Conservation (phyloP, 2,329 filamentous ascomycete species). For the Fusarium haematococcum region DNA sequence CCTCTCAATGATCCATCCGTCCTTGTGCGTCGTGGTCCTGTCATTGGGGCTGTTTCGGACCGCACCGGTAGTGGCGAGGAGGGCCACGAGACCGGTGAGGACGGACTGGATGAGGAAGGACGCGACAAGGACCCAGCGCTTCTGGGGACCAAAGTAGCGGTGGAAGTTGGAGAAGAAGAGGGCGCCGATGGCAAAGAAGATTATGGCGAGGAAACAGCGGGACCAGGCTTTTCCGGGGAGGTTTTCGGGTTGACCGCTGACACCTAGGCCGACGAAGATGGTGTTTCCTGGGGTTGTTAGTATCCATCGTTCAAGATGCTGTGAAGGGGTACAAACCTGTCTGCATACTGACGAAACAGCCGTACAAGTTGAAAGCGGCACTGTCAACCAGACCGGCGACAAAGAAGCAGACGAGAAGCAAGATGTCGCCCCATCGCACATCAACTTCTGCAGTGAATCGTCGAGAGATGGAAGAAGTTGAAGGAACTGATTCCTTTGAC, state of each 20-base stretch:
- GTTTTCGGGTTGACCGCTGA: slow-evolving; percentile 43
- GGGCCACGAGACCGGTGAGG: slow-evolving; percentile 40
- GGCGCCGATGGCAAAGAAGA: slow-evolving; percentile 40
- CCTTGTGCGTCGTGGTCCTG: slow-evolving; percentile 19
- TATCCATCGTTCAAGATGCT: background rate
- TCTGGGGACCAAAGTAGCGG: slow-evolving; percentile 42
- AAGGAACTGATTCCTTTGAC: slow-evolving; percentile 16
- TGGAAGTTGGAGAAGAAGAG: slow-evolving; percentile 46
- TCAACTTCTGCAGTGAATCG: slow-evolving; percentile 38
- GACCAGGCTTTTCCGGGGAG: slow-evolving; percentile 43
- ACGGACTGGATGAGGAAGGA: slow-evolving; percentile 40
- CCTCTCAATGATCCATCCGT: slow-evolving; percentile 38
- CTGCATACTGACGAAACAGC: slow-evolving; percentile 47
- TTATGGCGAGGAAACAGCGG: slow-evolving; percentile 44
- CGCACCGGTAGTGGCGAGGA: slow-evolving; percentile 41
- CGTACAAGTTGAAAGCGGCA: slow-evolving; percentile 45
- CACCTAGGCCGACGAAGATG: slow-evolving; percentile 43
- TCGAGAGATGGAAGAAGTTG: background rate
- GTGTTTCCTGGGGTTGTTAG: slow-evolving; percentile 39
- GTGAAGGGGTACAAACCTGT: slow-evolving; percentile 31
- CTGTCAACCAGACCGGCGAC: slow-evolving; percentile 44
- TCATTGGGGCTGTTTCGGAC: slow-evolving; percentile 37
- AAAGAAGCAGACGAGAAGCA: slow-evolving; percentile 42
- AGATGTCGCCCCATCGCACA: slow-evolving; percentile 39
- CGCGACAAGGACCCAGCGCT: slow-evolving; percentile 40